Base-by-base conservation (phyloP, 345 rosid species). In the Citrus trifoliata region DNA sequence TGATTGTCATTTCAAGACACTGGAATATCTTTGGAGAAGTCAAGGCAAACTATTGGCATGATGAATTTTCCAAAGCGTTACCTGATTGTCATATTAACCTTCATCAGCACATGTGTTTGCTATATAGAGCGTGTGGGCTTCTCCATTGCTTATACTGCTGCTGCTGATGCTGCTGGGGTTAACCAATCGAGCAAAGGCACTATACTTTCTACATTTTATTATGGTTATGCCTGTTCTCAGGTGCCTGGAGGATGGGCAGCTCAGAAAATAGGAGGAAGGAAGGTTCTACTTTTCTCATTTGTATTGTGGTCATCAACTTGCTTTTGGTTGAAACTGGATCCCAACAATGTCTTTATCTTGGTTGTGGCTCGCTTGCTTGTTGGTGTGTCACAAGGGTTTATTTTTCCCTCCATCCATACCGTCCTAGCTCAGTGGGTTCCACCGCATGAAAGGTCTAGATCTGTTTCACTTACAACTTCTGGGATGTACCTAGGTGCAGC, bases 231-330 rank as follows among this genome's bases (percentile, higher is more conserved):
- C 37, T 90, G 97, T 77, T 96, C 98, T 68, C 99, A 94, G 83
- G 97, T 96, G 51, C 97, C 99, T 56, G 95, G 97, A 74, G 99
- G 99, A 75, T 96, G 97, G 98, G 99, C 94, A 6, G 99, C 98
- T 77, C 98, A 96, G 86, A 94, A 83, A 79, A 83, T 94, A 1
- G 98, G 97, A 24, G 98, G 98, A 78, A 89, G 97, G 76, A 92
- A 86, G 78, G 93, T 96, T 79, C 97, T 96, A 28, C 95, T 94
- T 75, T 79, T 93, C 58, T 96, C 99, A 1, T 96, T 96, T 84
- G 88, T 96, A 22, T 71, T 94, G 55, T 96, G 98, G 97, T 94
- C 98, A 27, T 90, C 93, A 16, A 93, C 99, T 37, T 92, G 97
- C 82, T 92, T 93, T 81, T 82, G 94, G 77, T 80, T 95, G 71